A percentile compares a stretch with the other conserved stretches of the same genome.
These are phyloP conservation scores for Alternaria ethzedia DNA, from an alignment of 2,329 filamentous ascomycete species.

Conservation along the genomic window DNA sequence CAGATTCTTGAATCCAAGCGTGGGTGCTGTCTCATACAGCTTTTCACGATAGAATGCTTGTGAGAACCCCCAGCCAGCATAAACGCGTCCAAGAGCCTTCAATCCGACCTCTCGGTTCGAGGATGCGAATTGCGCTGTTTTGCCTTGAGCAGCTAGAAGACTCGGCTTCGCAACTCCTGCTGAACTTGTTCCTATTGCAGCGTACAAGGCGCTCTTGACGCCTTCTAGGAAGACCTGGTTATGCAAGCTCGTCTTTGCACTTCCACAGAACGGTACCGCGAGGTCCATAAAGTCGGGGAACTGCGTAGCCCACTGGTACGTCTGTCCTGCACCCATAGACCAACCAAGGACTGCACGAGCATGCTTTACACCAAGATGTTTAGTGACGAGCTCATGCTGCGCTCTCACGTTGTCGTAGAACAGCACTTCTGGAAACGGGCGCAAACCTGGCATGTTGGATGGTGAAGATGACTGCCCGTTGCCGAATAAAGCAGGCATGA, in stretches of 20 bases:
- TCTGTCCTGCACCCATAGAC: constrained; percentile 74
- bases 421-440: constrained; percentile 66
- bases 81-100: constrained; percentile 75
- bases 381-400: constrained; percentile 69
- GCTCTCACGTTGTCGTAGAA: constrained; percentile 75
- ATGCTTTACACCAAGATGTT: constrained; percentile 66
- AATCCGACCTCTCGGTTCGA: constrained; percentile 64
- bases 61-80: constrained; percentile 82
- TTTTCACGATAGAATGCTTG: constrained; percentile 78
- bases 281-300: constrained; percentile 71
- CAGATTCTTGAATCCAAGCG: constrained; percentile 69
- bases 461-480: constrained; percentile 73
- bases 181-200: constrained; percentile 61
- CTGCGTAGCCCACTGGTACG: constrained; percentile 68
- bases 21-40: constrained; percentile 63
- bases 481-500: constrained; percentile 72
- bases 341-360: constrained; percentile 69
- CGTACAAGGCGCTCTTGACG: constrained; percentile 65
- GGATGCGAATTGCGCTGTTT: constrained; percentile 55
- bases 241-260: constrained; percentile 68
- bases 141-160: constrained; percentile 24
- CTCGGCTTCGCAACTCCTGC: constrained; percentile 53
- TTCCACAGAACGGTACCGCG: constrained; percentile 69
- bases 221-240: constrained; percentile 73
- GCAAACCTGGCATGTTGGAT: constrained; percentile 63